These are phyloP conservation scores for Silybum marianum DNA, from an alignment of 129 eudicot species.

Conservation along the genomic window DNA sequence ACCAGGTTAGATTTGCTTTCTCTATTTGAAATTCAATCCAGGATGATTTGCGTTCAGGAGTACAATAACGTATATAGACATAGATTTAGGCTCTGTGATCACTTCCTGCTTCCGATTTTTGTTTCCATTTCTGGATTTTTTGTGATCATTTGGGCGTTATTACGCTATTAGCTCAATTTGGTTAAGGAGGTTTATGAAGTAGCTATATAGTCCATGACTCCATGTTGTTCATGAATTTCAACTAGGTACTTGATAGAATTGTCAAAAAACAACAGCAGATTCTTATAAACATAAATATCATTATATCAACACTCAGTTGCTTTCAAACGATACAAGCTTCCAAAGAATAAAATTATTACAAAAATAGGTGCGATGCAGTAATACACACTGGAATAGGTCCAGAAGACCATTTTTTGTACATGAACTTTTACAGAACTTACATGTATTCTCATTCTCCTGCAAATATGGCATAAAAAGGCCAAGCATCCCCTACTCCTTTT, in stretches of 20 bases:
- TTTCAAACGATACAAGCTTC: slow-evolving; percentile 10
- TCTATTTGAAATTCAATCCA: background rate
- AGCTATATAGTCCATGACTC: background rate
- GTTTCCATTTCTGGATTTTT: background rate
- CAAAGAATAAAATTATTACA: slow-evolving; percentile 20
- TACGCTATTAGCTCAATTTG: background rate
- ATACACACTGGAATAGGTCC: slow-evolving; percentile 17
- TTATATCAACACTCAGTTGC: slow-evolving; percentile 13
- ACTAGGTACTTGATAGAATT: background rate
- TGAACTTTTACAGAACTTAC: slow-evolving; percentile 4
- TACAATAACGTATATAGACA: background rate
- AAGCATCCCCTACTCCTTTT: slow-evolving; percentile 32
- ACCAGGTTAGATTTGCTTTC: background rate
- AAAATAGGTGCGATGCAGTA: background rate
- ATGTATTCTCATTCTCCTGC: slow-evolving; percentile 1
- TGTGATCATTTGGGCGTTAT: background rate
- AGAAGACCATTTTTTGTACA: background rate
- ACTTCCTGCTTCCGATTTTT: background rate
- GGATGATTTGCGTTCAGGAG: background rate
- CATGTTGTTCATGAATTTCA: background rate
- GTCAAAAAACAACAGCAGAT: background rate
- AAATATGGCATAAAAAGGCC: slow-evolving; percentile 5
- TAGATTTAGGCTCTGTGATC: background rate
- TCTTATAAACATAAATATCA: slow-evolving; percentile 3
- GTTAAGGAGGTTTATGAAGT: background rate